A percentile compares a stretch with the other conserved stretches of the same genome.
These are phyloP conservation scores for Penicillium psychrosexuale DNA, from an alignment of 2,329 filamentous ascomycete species.

Conservation along the genomic window DNA sequence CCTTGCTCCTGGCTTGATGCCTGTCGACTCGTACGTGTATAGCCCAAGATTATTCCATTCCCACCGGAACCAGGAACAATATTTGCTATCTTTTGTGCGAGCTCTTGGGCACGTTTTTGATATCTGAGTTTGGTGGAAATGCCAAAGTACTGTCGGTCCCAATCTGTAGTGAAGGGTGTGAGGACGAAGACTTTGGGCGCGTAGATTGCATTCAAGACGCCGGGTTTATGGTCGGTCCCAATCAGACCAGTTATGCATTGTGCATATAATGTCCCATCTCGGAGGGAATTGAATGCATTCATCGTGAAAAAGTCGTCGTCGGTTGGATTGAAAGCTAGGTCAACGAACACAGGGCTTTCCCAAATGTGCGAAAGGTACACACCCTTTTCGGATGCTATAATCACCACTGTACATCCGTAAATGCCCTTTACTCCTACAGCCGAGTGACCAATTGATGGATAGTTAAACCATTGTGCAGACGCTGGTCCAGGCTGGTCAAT, in stretches of 20 bases:
- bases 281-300: background rate
- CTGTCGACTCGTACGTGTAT: background rate
- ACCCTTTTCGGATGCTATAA: slow-evolving; percentile 2
- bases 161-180: background rate
- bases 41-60: background rate
- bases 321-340: background rate
- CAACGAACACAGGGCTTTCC: background rate
- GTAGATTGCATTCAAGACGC: background rate
- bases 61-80: background rate
- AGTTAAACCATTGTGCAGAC: slow-evolving; percentile 3
- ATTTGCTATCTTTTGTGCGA: background rate
- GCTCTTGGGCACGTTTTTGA: background rate
- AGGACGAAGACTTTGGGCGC: slow-evolving; percentile 2
- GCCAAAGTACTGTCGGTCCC: background rate
- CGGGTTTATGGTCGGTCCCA: background rate
- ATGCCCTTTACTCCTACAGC: background rate
- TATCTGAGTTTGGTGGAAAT: slow-evolving; percentile 1
- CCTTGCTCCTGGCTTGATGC: slow-evolving; percentile 1
- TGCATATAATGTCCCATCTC: background rate
- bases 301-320: background rate
- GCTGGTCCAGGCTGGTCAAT: background rate
- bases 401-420: background rate
- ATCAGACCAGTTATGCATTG: background rate
- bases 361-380: slow-evolving; percentile 1
- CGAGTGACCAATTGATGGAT: background rate